phyloP scores from a whole-genome alignment of 495 filamentous ascomycete genomes.

The Cetradonia linearis region DNA sequence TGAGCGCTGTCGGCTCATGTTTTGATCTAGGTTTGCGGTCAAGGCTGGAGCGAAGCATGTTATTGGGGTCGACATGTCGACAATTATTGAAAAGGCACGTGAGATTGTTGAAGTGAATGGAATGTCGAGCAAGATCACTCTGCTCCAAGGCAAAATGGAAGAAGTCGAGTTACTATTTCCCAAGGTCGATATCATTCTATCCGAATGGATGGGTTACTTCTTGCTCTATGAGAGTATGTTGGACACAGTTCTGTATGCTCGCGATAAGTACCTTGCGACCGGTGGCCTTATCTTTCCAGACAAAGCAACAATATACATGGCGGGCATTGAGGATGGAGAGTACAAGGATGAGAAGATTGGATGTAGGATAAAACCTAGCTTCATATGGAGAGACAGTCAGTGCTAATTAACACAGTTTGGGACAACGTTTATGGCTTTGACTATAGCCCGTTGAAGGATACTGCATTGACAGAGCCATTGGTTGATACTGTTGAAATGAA shows the following conservation, averaged over 20 bases:
- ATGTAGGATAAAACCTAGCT: conserved; percentile 42
- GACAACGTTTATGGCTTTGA: conserved; percentile 98
- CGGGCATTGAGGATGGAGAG: conserved; percentile 75
- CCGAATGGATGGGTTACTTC: conserved; percentile 99
- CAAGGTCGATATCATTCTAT: conserved; percentile 96
- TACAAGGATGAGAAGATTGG: conserved; percentile 84
- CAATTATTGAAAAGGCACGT: conserved; percentile 88
- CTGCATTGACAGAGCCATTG: conserved; percentile 72
- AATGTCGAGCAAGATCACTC: conserved; percentile 73
- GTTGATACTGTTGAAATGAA: conserved; percentile 75
- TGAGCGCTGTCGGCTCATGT: background rate
- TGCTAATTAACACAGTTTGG: conserved; percentile 54
- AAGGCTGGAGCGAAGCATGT: conserved; percentile 89
- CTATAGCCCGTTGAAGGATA: conserved; percentile 78
- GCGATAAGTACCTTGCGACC: conserved; percentile 77
- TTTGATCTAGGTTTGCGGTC: conserved; percentile 72
- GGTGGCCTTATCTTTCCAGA: conserved; percentile 86
- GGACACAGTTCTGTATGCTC: conserved; percentile 86
- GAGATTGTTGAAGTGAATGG: conserved; percentile 85
- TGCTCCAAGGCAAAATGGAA: conserved; percentile 93
- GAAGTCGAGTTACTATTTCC: conserved; percentile 78
- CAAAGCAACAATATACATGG: conserved; percentile 81
- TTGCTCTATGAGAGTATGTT: conserved; percentile 98
- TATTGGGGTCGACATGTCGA: conserved; percentile 93
- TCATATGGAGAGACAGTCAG: background rate